phyloP scores from a whole-genome alignment of 495 filamentous ascomycete species.

The Aspergillus ellipticus region DNA sequence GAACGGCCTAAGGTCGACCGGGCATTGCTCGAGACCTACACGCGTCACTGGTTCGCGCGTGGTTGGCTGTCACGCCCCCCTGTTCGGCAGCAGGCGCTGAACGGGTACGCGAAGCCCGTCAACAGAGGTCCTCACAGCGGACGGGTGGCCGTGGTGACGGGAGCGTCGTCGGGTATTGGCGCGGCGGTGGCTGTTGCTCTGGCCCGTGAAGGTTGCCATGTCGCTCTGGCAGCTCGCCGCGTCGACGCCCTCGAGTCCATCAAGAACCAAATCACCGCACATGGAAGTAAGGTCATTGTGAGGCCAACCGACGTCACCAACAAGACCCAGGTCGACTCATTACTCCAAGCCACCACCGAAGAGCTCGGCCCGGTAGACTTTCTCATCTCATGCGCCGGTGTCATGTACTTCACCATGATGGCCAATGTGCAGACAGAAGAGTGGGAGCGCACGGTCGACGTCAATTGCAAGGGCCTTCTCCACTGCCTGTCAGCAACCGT shows the following conservation, averaged over 20 bases:
- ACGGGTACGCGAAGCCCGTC: constrained; percentile 26
- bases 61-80: constrained; percentile 61
- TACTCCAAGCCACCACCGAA: constrained; percentile 48
- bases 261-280: constrained; percentile 44
- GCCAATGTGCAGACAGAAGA: constrained; percentile 59
- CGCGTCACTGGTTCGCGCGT: constrained; percentile 65
- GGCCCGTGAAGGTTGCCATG: constrained; percentile 54
- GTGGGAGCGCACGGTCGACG: constrained; percentile 67
- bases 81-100: constrained; percentile 32
- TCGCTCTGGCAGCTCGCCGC: constrained; percentile 61
- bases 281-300: constrained; percentile 54
- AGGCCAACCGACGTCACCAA: constrained; percentile 61
- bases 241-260: constrained; percentile 55
- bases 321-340: constrained; percentile 49
- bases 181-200: constrained; percentile 46
- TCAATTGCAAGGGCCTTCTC: constrained; percentile 70
- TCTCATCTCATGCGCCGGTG: constrained; percentile 63
- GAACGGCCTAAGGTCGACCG: constrained; percentile 58
- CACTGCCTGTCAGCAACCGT: constrained; percentile 57
- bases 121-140: constrained; percentile 51
- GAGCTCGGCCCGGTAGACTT: constrained; percentile 63
- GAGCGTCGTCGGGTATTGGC: constrained; percentile 50
- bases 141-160: constrained; percentile 48
- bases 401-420: constrained; percentile 78
- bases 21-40: constrained; percentile 59